Evolutionary conservation across 805 yeast genomes (phyloP), one percentile per base, ranked within the genome.

Genomic region (Wickerhamomyces bovis): DNA sequence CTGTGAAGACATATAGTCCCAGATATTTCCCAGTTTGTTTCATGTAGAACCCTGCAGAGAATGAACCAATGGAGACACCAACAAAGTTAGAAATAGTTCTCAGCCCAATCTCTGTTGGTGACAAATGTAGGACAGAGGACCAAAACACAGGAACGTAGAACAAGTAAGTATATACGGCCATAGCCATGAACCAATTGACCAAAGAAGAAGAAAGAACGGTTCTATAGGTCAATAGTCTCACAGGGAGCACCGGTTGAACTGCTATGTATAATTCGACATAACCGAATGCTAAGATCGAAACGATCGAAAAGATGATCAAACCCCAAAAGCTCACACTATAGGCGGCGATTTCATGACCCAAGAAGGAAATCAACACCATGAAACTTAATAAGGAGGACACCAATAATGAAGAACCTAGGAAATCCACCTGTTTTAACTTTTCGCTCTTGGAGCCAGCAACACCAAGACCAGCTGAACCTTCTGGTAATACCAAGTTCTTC

Each of bases 91-190:
- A 73, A 16, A 77, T 61, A 33, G 73, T 58, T 51, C 87, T 67
- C 25, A 71, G 53, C 5, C 89, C 89, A 36, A 77, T 76, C 47
- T 77, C 67, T 7, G 83, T 75, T 2, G 87, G 76, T 3, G 76
- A 58, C 35, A 77, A 61, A 13, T 71, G 73, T 50, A 73, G 60
- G 2, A 80, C 85, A 0, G 85, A 66, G 15, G 76, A 66, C 62
- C 77, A 80, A 57, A 72, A 85, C 18, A 88, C 72, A 1, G 96
- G 96, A 3, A 81, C 72, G 63, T 81, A 87, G 65, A 73, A 88
- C 46, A 87, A 60, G 52, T 73, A 71, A 2, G 89, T 68, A 60
- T 76, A 85, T 16, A 76, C 74, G 1, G 80, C 73, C 85, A 86
- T 85, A 6, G 88, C 79, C 62, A 75, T 71, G 54, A 80, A 79